phyloP scores from a whole-genome alignment of 179 eudicot genomes.

The Silene noctiflora region DNA sequence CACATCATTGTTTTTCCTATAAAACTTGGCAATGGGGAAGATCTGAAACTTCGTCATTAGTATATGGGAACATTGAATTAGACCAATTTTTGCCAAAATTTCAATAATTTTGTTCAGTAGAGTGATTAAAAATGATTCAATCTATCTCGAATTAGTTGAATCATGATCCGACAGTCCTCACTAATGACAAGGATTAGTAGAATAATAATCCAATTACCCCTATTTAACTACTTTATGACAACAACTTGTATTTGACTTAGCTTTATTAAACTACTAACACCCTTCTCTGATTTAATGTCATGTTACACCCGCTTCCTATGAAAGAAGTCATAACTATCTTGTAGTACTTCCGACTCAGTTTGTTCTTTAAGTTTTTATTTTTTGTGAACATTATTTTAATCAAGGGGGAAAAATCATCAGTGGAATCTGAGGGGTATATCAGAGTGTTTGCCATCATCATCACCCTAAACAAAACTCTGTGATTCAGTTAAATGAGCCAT shows the following conservation, averaged over 20 bases:
- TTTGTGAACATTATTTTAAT: no score
- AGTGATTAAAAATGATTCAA: no score
- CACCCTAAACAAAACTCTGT: neutral
- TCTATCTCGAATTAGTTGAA: no score
- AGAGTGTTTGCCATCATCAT: neutral
- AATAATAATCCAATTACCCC: neutral
- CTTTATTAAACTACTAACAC: neutral
- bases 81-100: neutral
- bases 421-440: neutral
- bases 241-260: neutral
- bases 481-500: conserved; percentile 4
- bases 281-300: neutral
- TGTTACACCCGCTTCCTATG: neutral
- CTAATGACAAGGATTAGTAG: neutral
- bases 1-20: no score
- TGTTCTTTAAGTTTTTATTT: no score
- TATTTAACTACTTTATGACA: neutral
- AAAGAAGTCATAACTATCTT: neutral
- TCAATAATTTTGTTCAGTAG: neutral
- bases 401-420: no score
- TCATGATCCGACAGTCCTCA: no score
- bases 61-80: neutral
- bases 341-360: neutral
- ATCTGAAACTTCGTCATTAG: neutral
- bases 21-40: no score